These are phyloP conservation scores for Dendrocalamus sinicus DNA, from an alignment of 176 grass and related monocot species.

Conservation along the genomic window DNA sequence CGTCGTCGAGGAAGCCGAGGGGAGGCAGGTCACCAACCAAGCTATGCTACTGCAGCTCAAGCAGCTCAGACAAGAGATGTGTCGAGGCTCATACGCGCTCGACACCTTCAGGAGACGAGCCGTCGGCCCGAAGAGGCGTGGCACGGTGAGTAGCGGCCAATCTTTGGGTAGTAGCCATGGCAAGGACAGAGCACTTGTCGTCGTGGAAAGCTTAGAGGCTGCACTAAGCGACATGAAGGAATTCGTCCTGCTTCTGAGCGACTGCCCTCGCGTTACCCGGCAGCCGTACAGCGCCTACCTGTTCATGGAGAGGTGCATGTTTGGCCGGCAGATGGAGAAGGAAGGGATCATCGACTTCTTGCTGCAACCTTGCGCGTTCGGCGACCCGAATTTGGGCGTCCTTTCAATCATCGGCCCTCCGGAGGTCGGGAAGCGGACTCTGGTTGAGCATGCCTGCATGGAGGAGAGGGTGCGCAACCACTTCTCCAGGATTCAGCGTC, in stretches of 20 bases:
- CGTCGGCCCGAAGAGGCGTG: no score
- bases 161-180: not conserved
- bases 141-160: no score
- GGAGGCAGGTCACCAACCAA: slow-evolving; percentile 7
- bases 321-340: slow-evolving; percentile 37
- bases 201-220: not conserved
- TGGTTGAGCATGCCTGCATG: slow-evolving; percentile 22
- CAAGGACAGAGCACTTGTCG: not conserved
- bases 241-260: not conserved
- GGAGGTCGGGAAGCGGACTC: slow-evolving; percentile 16
- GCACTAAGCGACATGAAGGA: slow-evolving; percentile 22
- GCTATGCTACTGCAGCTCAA: slow-evolving; percentile 31
- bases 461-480: not conserved
- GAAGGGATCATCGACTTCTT: slow-evolving; percentile 1
- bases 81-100: not conserved
- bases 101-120: not conserved
- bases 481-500: not conserved
- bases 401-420: not conserved
- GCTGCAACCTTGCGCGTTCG: not conserved
- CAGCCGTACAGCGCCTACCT: slow-evolving; percentile 33
- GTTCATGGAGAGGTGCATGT: slow-evolving; percentile 32
- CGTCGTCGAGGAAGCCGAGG: slow-evolving; percentile 36
- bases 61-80: not conserved
- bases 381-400: not conserved
- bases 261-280: not conserved